A percentile compares a stretch with the other conserved stretches of the same genome.
These are phyloP conservation scores for Globisporangium spinosum DNA, from an alignment of 352 stramenopile genomes.

Conservation along the genomic window DNA sequence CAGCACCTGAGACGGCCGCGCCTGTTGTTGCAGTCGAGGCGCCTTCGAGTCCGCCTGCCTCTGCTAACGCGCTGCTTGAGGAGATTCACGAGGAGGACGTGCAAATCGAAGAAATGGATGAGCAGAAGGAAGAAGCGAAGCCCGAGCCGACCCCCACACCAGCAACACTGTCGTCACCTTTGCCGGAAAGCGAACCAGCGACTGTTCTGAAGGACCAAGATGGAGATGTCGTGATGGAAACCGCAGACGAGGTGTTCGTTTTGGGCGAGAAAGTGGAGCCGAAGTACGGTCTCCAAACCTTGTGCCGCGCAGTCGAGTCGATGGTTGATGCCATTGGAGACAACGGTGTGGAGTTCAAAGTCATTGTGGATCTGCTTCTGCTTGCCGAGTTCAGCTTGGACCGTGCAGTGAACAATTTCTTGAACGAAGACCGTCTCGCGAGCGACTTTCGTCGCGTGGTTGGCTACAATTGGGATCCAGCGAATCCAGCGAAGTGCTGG, in stretches of 20 bases:
- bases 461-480: conserved; percentile 62
- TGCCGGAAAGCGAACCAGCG: conserved; percentile 4
- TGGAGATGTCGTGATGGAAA: conserved; percentile 64
- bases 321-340: conserved; percentile 76
- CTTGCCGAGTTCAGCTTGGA: conserved; percentile 79
- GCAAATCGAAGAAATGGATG: conserved; percentile 4
- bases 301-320: conserved; percentile 72
- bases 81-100: conserved; percentile 9
- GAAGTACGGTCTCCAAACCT: conserved; percentile 75
- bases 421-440: conserved; percentile 74
- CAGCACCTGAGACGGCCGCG: no score
- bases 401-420: conserved; percentile 74
- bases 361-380: conserved; percentile 69
- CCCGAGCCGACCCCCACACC: not conserved
- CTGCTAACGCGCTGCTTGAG: not conserved
- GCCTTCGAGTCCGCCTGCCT: not conserved
- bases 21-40: not conserved
- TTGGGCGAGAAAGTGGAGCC: conserved; percentile 34
- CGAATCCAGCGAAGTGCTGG: conserved; percentile 47
- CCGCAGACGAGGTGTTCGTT: not conserved
- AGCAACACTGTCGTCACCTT: not conserved
- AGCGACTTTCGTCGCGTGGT: conserved; percentile 79
- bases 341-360: conserved; percentile 58
- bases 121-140: conserved; percentile 9
- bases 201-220: conserved; percentile 31